phyloP scores from a whole-genome alignment of 352 stramenopile genomes.

The Pythium folliculosum region DNA sequence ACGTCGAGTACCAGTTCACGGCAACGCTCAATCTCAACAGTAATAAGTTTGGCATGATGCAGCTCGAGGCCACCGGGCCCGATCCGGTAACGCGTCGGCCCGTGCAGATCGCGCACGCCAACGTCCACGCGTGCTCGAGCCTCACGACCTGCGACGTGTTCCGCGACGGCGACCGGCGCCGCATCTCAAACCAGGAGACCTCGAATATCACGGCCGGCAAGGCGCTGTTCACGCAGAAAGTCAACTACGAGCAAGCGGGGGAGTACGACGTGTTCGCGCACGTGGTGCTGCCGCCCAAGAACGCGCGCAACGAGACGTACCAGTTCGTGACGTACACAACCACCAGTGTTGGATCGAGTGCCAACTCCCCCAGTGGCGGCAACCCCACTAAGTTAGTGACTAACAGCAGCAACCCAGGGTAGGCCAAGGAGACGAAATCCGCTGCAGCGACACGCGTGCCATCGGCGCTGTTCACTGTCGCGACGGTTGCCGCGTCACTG shows the following conservation, averaged over 20 bases:
- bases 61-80: conserved; percentile 51
- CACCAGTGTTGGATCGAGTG: conserved; percentile 19
- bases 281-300: conserved; percentile 60
- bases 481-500: too few species aligned
- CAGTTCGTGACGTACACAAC: conserved; percentile 82
- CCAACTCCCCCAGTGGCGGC: background rate
- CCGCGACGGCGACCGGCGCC: conserved; percentile 56
- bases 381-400: too few species aligned
- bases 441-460: too few species aligned
- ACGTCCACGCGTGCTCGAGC: conserved; percentile 71
- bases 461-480: too few species aligned
- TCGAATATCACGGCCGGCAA: conserved; percentile 76
- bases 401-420: too few species aligned
- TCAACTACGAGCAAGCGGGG: conserved; percentile 44
- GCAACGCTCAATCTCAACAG: conserved; percentile 69
- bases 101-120: conserved; percentile 73
- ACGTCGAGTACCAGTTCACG: conserved; percentile 72
- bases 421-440: too few species aligned
- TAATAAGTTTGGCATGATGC: conserved; percentile 67
- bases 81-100: conserved; percentile 55
- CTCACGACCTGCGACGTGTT: conserved; percentile 78
- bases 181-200: conserved; percentile 76
- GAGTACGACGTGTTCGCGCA: conserved; percentile 81
- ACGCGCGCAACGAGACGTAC: conserved; percentile 63
- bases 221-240: conserved; percentile 59